phyloP scores from a whole-genome alignment of 352 stramenopile genomes.

The Proteromonas lacertae region DNA sequence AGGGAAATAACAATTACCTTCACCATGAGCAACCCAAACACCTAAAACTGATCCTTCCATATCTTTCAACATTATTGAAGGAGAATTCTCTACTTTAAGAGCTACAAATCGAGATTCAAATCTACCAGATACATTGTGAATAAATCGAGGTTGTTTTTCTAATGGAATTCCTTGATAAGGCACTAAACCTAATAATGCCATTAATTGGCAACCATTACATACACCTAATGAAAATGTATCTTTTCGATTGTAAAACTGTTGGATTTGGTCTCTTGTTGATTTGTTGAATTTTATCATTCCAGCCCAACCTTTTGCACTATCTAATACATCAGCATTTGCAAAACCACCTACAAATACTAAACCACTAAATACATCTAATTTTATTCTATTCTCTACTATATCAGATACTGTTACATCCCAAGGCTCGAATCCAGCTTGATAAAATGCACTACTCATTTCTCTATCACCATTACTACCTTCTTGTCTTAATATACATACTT shows the following conservation, averaged over 20 bases:
- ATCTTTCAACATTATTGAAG: constrained; percentile 76
- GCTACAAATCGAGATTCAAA: constrained; percentile 69
- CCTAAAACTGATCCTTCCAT: constrained; percentile 82
- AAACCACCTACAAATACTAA: constrained; percentile 95
- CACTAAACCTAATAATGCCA: constrained; percentile 90
- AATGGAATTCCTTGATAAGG: constrained; percentile 16
- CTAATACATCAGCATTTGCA: constrained; percentile 87
- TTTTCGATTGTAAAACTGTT: constrained; percentile 56
- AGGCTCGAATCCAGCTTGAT: constrained; percentile 74
- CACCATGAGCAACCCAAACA: constrained; percentile 82
- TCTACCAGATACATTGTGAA: constrained; percentile 77
- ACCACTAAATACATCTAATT: constrained; percentile 68
- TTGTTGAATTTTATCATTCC: constrained; percentile 83
- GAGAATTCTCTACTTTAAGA: constrained; percentile 60
- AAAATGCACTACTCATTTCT: constrained; percentile 89
- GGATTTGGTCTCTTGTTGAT: constrained; percentile 70
- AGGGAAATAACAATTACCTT: constrained; percentile 76
- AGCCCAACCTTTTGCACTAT: constrained; percentile 91
- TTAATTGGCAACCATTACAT: constrained; percentile 98
- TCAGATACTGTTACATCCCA: constrained; percentile 93
- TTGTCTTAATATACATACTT: constrained; percentile 76
- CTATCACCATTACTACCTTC: constrained; percentile 94
- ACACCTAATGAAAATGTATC: constrained; percentile 95
- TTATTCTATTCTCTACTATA: constrained; percentile 46
- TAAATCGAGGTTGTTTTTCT: constrained; percentile 56